Evolutionary conservation across 768 basidiomycete species (phyloP).

Genomic region (Mycena galopus): DNA sequence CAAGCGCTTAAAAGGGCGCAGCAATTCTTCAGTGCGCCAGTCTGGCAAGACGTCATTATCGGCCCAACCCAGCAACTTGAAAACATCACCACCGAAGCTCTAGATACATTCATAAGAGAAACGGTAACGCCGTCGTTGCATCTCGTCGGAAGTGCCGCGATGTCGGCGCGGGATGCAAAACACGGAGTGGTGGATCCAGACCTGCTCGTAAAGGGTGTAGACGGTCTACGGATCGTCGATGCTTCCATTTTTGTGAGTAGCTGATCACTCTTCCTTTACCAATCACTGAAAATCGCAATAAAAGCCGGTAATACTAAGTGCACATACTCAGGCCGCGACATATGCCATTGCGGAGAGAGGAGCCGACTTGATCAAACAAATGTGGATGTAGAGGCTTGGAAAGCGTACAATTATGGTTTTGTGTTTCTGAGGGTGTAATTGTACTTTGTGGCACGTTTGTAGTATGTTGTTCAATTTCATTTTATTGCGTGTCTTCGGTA

Average conservation of each 20-base stretch:
- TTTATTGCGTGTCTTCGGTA: no score
- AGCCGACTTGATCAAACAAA: slow-evolving; percentile 15
- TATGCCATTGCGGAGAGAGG: slow-evolving; percentile 18
- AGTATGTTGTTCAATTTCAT: no score
- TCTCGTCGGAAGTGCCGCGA: slow-evolving; percentile 23
- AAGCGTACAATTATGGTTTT: neutral
- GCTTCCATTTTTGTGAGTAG: slow-evolving; percentile 30
- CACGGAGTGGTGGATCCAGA: slow-evolving; percentile 37
- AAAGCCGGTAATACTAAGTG: slow-evolving; percentile 9
- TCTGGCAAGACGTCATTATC: slow-evolving; percentile 18
- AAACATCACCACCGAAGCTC: slow-evolving; percentile 10
- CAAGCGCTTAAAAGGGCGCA: slow-evolving; percentile 11
- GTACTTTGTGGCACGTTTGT: no score
- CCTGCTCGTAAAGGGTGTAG: slow-evolving; percentile 29
- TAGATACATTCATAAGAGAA: slow-evolving; percentile 17
- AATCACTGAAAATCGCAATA: neutral
- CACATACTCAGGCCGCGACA: slow-evolving; percentile 11
- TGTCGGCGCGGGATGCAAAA: slow-evolving; percentile 17
- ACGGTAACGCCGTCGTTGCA: neutral
- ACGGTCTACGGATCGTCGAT: slow-evolving; percentile 33
- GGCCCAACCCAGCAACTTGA: slow-evolving; percentile 13
- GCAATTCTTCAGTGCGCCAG: slow-evolving; percentile 13
- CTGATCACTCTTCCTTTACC: neutral
- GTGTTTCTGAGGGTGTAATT: no score
- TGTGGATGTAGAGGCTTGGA: neutral